Percentiles rank a stretch among this genome's conserved stretches.
Evolutionary conservation across 169 alveolate genomes (phyloP).

Genomic region (Ichthyophthirius multifiliis): DNA sequence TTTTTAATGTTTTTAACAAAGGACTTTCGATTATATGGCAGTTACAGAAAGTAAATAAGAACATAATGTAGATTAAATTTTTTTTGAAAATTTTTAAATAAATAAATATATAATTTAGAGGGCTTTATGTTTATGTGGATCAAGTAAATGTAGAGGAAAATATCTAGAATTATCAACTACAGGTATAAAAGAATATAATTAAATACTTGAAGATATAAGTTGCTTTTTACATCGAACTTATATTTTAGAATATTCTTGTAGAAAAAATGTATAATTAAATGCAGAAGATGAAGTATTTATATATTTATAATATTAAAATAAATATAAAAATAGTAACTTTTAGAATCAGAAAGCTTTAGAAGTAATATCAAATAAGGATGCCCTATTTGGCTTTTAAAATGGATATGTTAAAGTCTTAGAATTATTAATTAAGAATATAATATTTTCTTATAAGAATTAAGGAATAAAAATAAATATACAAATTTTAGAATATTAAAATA

Average conservation of each 20-base stretch:
- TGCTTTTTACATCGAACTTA: slow-evolving; percentile 37
- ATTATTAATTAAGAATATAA: slow-evolving; percentile 31
- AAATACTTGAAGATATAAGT: slow-evolving; percentile 12
- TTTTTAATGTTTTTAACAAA: neutral
- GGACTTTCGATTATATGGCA: slow-evolving; percentile 82
- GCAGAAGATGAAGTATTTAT: slow-evolving; percentile 11
- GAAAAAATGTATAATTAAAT: neutral
- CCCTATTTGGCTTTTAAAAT: neutral
- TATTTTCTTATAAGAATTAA: neutral
- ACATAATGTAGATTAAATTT: slow-evolving; percentile 30
- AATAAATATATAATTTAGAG: slow-evolving; percentile 1
- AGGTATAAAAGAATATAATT: slow-evolving; percentile 29
- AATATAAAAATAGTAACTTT: neutral
- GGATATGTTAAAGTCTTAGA: slow-evolving; percentile 17
- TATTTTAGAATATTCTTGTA: slow-evolving; percentile 15
- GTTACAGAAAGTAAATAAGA: slow-evolving; percentile 84
- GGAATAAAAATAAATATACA: neutral
- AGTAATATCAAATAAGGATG: neutral
- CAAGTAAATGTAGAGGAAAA: slow-evolving; percentile 26
- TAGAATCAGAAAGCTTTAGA: neutral
- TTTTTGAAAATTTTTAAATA: neutral
- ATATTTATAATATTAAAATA: neutral
- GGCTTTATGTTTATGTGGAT: slow-evolving; percentile 2
- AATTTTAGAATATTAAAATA: neutral
- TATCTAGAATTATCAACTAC: neutral